A percentile compares a stretch with the other conserved stretches of the same genome.
Conservation (phyloP, 2,329 filamentous ascomycete species). For the Hymenoscyphus albidus region DNA sequence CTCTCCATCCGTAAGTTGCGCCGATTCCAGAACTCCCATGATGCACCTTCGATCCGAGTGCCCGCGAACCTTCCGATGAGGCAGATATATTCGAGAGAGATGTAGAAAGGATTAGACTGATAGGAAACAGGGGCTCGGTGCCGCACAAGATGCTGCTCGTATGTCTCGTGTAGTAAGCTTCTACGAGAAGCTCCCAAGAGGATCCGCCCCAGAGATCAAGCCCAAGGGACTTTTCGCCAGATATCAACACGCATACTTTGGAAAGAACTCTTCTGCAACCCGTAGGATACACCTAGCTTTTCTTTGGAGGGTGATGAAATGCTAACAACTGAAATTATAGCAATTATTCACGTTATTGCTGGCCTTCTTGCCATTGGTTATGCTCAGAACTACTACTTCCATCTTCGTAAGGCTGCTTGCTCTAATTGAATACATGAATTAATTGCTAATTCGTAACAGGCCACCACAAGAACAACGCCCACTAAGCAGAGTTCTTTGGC, state of each 20-base stretch:
- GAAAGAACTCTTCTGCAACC: constrained; percentile 82
- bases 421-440: neutral
- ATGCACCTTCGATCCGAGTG: constrained; percentile 2
- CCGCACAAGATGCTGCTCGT: constrained; percentile 89
- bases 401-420: constrained; percentile 74
- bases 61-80: neutral
- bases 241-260: constrained; percentile 92
- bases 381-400: constrained; percentile 99
- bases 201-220: constrained; percentile 79
- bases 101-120: constrained; percentile 27
- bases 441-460: constrained; percentile 51
- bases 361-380: constrained; percentile 80
- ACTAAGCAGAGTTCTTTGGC: constrained; percentile 55
- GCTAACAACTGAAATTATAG: constrained; percentile 44
- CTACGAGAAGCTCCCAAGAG: constrained; percentile 97
- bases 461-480: constrained; percentile 99
- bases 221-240: constrained; percentile 77
- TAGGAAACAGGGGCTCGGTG: constrained; percentile 77
- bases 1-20: constrained; percentile 35
- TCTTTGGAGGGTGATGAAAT: constrained; percentile 13
- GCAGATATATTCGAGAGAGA: neutral
- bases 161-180: constrained; percentile 98
- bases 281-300: constrained; percentile 59
- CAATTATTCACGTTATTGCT: constrained; percentile 81
- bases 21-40: neutral